Conservation (phyloP, 805 yeast genomes). For the Wickerhamomyces silvicola region DNA sequence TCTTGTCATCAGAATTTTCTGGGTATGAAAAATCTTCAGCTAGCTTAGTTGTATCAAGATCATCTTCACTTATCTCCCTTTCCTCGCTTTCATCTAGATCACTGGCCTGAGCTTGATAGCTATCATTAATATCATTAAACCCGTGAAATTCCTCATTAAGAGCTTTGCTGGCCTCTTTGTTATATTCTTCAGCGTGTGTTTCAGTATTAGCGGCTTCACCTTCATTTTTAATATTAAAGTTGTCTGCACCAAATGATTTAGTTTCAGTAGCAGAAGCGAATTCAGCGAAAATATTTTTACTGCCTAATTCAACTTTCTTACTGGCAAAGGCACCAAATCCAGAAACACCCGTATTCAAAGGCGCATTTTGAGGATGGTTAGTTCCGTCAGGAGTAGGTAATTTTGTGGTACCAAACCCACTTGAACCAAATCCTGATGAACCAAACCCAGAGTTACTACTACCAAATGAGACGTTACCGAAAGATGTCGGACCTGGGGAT, state of each 20-base stretch:
- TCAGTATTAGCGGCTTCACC: background rate
- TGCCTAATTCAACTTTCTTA: slow-evolving; percentile 6
- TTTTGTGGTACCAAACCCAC: background rate
- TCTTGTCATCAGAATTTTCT: slow-evolving; percentile 1
- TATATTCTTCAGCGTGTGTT: background rate
- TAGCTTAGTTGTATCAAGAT: background rate
- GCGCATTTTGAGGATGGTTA: background rate
- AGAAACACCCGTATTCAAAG: slow-evolving; percentile 1
- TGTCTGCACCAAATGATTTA: too few relatives aligned
- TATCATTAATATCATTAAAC: slow-evolving; percentile 1
- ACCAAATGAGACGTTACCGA: slow-evolving; percentile 1
- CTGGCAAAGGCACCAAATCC: slow-evolving; percentile 15
- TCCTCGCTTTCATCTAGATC: slow-evolving; percentile 2
- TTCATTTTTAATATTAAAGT: too few relatives aligned
- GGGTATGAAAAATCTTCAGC: background rate
- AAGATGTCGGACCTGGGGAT: slow-evolving; percentile 1
- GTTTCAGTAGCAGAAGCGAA: background rate
- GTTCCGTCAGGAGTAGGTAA: slow-evolving; percentile 1
- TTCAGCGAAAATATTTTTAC: slow-evolving; percentile 9
- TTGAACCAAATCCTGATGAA: slow-evolving; percentile 4
- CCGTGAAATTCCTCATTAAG: too few relatives aligned
- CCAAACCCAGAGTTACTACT: slow-evolving; percentile 2
- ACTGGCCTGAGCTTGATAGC: slow-evolving; percentile 1
- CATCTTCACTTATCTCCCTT: background rate
- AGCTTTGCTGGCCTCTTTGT: too few relatives aligned